These are phyloP conservation scores for Potentilla sterilis DNA, from an alignment of 306 rosid species.

Conservation along the genomic window DNA sequence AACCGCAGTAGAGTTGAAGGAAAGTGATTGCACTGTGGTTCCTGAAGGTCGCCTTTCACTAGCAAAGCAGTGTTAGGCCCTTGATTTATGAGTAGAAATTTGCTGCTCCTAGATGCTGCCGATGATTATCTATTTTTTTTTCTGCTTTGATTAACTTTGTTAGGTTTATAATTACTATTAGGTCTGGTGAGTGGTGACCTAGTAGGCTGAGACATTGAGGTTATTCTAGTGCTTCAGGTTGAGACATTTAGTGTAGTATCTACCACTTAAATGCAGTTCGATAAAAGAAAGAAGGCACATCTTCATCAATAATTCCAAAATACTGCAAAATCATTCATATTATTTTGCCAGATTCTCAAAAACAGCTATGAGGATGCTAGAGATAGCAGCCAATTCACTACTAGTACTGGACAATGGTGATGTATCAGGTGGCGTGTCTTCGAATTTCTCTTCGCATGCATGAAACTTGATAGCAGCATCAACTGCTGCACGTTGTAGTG, in stretches of 20 bases:
- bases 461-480: not conserved
- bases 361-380: not conserved
- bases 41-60: slow-evolving; percentile 61
- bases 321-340: not conserved
- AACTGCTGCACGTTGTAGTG: not conserved
- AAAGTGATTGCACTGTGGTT: slow-evolving; percentile 95
- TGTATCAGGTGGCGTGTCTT: slow-evolving; percentile 1
- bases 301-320: not conserved
- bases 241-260: not conserved
- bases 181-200: not conserved
- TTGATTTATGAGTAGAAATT: slow-evolving; percentile 68
- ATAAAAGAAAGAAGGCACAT: not conserved
- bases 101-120: not conserved
- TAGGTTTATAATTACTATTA: not conserved
- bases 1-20: slow-evolving; percentile 68
- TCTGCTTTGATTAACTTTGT: not conserved
- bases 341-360: not conserved
- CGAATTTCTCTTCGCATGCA: not conserved
- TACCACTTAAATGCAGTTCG: not conserved
- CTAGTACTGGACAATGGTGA: not conserved
- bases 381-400: not conserved
- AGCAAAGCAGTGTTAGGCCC: slow-evolving; percentile 69
- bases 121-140: not conserved
- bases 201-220: not conserved
- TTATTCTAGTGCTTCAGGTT: not conserved